Evolutionary conservation across 1,284 basidiomycete genomes (phyloP).

Genomic region (Ustilago tritici): DNA sequence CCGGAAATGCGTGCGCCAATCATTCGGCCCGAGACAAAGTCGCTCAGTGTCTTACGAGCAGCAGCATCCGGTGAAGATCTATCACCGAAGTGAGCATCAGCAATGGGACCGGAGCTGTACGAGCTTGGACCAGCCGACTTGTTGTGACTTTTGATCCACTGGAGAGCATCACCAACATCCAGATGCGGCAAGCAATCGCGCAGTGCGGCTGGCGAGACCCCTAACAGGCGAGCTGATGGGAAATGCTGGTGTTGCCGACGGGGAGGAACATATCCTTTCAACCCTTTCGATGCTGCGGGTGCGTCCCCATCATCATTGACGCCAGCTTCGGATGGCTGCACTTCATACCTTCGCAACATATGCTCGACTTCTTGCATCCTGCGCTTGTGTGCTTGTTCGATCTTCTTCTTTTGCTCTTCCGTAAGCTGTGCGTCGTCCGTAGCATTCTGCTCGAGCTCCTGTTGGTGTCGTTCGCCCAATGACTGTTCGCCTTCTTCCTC

Average conservation of each 20-base stretch:
- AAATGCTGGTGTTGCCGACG: conserved; percentile 51
- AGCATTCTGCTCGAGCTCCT: conserved; percentile 30
- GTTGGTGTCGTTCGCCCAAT: conserved; percentile 46
- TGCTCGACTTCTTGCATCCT: conserved; percentile 61
- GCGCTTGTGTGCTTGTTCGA: conserved; percentile 38
- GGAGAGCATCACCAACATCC: conserved; percentile 84
- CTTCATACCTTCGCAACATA: conserved; percentile 57
- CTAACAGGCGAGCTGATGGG: conserved; percentile 73
- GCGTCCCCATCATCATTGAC: background rate
- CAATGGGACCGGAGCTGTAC: conserved; percentile 64
- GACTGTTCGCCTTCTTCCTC: conserved; percentile 45
- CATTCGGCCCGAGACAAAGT: conserved; percentile 49
- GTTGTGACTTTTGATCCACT: conserved; percentile 73
- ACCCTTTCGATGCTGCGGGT: conserved; percentile 6
- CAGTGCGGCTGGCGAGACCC: conserved; percentile 76
- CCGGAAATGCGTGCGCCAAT: conserved; percentile 41
- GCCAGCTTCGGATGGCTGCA: conserved; percentile 33
- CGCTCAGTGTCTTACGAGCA: conserved; percentile 51
- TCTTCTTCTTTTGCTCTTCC: conserved; percentile 37
- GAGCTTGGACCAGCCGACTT: conserved; percentile 65
- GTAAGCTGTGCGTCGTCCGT: conserved; percentile 32
- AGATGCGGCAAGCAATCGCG: conserved; percentile 85
- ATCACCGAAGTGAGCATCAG: conserved; percentile 24
- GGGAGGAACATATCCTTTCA: conserved; percentile 41
- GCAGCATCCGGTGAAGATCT: conserved; percentile 16